Percentiles rank a stretch among this genome's conserved stretches.
phyloP scores from a whole-genome alignment of 306 rosid genomes.

The Canavalia gladiata region DNA sequence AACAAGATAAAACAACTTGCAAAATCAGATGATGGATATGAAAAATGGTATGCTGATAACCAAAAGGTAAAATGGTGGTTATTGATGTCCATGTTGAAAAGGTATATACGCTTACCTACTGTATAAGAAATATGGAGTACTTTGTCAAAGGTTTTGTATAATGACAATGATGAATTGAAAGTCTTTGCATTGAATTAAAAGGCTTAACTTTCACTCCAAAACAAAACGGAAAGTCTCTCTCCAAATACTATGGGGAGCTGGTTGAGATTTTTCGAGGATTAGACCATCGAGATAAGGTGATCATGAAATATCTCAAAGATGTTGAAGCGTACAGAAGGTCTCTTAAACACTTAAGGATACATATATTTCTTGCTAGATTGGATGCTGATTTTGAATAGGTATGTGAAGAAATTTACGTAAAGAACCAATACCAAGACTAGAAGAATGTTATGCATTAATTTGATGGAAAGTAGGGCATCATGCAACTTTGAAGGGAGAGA shows the following conservation, averaged over 20 bases:
- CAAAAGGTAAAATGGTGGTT: too few species aligned
- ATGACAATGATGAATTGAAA: neutral
- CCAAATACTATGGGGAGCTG: neutral
- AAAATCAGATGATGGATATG: too few species aligned
- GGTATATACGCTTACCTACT: too few species aligned
- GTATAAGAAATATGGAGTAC: too few species aligned
- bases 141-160: too few species aligned
- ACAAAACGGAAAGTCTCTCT: neutral
- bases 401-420: constrained; percentile 7
- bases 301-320: constrained; percentile 33
- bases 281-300: neutral
- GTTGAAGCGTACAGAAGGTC: neutral
- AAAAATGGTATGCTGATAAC: too few species aligned
- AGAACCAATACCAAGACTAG: neutral
- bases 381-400: neutral
- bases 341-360: neutral
- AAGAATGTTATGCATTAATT: constrained; percentile 14
- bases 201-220: constrained; percentile 11
- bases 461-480: neutral
- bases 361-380: constrained; percentile 17
- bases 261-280: neutral
- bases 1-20: too few species aligned
- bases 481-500: neutral
- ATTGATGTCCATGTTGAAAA: too few species aligned
- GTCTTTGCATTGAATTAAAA: constrained; percentile 12